Conservation (phyloP, 1,284 basidiomycete genomes). For the Sphagnurus paluster region DNA sequence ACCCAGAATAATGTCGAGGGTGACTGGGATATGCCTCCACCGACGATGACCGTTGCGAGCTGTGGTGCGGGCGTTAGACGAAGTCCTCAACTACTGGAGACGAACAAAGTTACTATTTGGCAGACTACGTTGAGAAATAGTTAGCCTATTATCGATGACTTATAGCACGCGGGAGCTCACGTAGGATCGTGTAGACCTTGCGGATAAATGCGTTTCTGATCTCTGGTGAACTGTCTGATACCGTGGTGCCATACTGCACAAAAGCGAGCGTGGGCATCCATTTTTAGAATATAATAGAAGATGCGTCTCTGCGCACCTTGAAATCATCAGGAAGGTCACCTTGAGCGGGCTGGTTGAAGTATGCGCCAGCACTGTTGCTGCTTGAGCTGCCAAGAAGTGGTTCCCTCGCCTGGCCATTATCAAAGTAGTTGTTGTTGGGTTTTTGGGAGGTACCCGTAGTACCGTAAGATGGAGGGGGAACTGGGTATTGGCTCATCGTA, state of each 20-base stretch:
- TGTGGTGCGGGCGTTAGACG: constrained; percentile 27
- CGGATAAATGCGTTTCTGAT: constrained; percentile 76
- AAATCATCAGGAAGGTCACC: constrained; percentile 82
- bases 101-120: constrained; percentile 59
- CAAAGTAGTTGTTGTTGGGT: constrained; percentile 27
- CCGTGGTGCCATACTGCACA: constrained; percentile 71
- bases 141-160: constrained; percentile 6
- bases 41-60: constrained; percentile 72
- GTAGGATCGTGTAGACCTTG: constrained; percentile 80
- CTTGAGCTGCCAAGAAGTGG: constrained; percentile 43
- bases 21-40: constrained; percentile 65
- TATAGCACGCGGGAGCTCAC: constrained; percentile 42
- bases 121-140: constrained; percentile 43
- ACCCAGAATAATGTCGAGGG: constrained; percentile 63
- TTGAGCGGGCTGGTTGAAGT: constrained; percentile 68
- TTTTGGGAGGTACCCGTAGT: constrained; percentile 35
- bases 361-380: constrained; percentile 46
- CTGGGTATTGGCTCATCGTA: constrained; percentile 49
- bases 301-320: constrained; percentile 49
- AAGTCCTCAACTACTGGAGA: not conserved
- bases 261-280: not conserved
- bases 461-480: constrained; percentile 57
- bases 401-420: constrained; percentile 39
- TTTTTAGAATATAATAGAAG: too few relatives aligned
- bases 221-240: constrained; percentile 70